These are phyloP conservation scores for Orychophragmus violaceus DNA, from an alignment of 345 rosid genomes.

Conservation along the genomic window DNA sequence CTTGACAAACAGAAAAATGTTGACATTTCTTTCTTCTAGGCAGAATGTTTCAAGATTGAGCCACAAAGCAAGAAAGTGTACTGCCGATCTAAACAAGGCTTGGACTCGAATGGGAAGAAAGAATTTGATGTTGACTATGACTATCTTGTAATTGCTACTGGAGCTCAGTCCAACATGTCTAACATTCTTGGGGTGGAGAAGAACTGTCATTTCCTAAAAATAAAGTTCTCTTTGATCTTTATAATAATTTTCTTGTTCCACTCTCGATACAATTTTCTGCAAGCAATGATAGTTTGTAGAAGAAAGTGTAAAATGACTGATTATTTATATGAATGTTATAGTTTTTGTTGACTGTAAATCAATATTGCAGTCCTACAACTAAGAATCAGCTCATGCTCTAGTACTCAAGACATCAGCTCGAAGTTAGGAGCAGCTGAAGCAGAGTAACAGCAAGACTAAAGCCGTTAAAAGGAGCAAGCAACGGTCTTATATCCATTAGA, in stretches of 20 bases:
- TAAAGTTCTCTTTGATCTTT: constrained; percentile 23
- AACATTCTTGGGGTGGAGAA: constrained; percentile 83
- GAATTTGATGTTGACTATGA: constrained; percentile 70
- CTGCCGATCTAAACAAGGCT: constrained; percentile 42
- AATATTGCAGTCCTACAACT: no score
- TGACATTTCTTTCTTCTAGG: constrained; percentile 54
- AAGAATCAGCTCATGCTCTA: no score
- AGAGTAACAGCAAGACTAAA: no score
- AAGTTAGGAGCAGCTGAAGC: no score
- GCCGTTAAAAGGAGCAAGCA: no score
- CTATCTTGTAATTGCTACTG: constrained; percentile 81
- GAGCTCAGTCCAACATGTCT: constrained; percentile 78
- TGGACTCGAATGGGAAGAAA: constrained; percentile 40
- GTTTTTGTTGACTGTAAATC: no score
- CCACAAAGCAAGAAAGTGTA: constrained; percentile 59
- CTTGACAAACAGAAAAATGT: constrained; percentile 39
- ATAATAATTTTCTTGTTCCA: not conserved
- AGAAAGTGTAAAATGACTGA: no score
- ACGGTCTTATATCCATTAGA: no score
- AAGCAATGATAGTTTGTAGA: no score
- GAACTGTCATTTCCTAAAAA: constrained; percentile 82
- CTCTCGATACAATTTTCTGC: no score
- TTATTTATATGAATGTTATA: no score
- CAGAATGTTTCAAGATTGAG: constrained; percentile 78
- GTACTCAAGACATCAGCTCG: no score